These are phyloP conservation scores for Suillus subalutaceus DNA, from an alignment of 768 basidiomycete genomes.

Conservation along the genomic window DNA sequence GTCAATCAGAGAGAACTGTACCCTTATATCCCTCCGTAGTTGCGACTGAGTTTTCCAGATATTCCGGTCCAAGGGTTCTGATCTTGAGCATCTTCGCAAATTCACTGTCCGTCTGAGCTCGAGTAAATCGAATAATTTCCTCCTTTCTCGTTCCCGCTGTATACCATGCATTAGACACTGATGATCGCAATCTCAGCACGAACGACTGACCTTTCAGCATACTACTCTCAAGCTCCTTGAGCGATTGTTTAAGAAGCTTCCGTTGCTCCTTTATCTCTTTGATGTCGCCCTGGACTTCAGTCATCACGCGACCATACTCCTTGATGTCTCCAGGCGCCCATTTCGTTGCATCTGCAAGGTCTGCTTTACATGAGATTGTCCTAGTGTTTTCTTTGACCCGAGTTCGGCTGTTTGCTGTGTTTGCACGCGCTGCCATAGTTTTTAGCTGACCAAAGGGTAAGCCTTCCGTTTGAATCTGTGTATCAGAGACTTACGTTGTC, in stretches of 20 bases:
- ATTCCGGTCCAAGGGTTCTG: conserved; percentile 86
- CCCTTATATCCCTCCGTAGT: conserved; percentile 72
- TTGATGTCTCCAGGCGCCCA: conserved; percentile 58
- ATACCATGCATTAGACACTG: conserved; percentile 3
- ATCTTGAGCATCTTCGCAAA: conserved; percentile 76
- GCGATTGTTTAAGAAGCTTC: conserved; percentile 39
- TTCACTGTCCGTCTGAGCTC: conserved; percentile 76
- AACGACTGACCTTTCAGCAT: conserved; percentile 63
- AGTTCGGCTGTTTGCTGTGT: conserved; percentile 39
- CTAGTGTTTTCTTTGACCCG: conserved; percentile 32
- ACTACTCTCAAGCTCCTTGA: conserved; percentile 64
- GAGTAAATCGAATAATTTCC: conserved; percentile 79
- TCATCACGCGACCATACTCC: conserved; percentile 46
- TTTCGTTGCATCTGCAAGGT: conserved; percentile 49
- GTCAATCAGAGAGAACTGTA: conserved; percentile 36
- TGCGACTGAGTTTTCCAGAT: conserved; percentile 81
- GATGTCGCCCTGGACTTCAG: conserved; percentile 52
- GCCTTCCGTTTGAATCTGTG: neutral
- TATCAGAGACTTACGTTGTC: conserved; percentile 49
- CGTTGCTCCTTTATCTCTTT: conserved; percentile 47
- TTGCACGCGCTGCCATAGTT: conserved; percentile 40
- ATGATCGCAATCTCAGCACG: neutral
- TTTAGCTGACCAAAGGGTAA: conserved; percentile 42
- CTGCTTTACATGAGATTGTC: conserved; percentile 44
- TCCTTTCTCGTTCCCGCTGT: conserved; percentile 81